phyloP scores from a whole-genome alignment of 768 basidiomycete genomes.

The Chalciporus piperatus region DNA sequence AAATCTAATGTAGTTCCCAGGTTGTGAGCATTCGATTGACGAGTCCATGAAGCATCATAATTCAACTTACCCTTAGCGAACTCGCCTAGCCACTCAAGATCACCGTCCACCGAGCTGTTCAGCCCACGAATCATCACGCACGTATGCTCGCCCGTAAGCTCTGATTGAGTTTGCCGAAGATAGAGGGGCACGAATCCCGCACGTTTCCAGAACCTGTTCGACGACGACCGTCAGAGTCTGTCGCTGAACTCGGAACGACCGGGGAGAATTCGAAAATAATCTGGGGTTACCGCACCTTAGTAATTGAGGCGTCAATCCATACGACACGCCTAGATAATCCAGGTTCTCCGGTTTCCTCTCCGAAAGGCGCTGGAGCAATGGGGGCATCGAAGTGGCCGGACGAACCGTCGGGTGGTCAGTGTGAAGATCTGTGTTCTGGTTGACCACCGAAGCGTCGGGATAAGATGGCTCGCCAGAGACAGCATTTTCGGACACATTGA shows the following conservation, averaged over 20 bases:
- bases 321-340: slow-evolving; percentile 96
- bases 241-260: too few relatives aligned
- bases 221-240: background rate
- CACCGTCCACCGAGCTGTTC: slow-evolving; percentile 58
- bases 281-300: slow-evolving; percentile 50
- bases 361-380: slow-evolving; percentile 84
- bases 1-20: slow-evolving; percentile 61
- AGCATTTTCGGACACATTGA: slow-evolving; percentile 73
- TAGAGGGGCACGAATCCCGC: slow-evolving; percentile 90
- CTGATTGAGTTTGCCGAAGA: slow-evolving; percentile 88
- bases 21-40: too few relatives aligned
- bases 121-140: slow-evolving; percentile 93
- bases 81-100: slow-evolving; percentile 81
- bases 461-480: slow-evolving; percentile 48
- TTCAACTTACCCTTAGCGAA: slow-evolving; percentile 70
- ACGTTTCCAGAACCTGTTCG: slow-evolving; percentile 89
- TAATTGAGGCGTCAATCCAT: slow-evolving; percentile 85
- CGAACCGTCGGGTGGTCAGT: slow-evolving; percentile 78
- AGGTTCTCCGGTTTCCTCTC: slow-evolving; percentile 87
- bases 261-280: background rate
- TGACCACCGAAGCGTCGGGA: slow-evolving; percentile 53
- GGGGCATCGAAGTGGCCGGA: slow-evolving; percentile 78
- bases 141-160: slow-evolving; percentile 94
- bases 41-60: background rate
- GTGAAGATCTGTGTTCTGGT: slow-evolving; percentile 56